These are phyloP conservation scores for Clathrospora elynae DNA, from an alignment of 2,329 filamentous ascomycete species.

Conservation along the genomic window DNA sequence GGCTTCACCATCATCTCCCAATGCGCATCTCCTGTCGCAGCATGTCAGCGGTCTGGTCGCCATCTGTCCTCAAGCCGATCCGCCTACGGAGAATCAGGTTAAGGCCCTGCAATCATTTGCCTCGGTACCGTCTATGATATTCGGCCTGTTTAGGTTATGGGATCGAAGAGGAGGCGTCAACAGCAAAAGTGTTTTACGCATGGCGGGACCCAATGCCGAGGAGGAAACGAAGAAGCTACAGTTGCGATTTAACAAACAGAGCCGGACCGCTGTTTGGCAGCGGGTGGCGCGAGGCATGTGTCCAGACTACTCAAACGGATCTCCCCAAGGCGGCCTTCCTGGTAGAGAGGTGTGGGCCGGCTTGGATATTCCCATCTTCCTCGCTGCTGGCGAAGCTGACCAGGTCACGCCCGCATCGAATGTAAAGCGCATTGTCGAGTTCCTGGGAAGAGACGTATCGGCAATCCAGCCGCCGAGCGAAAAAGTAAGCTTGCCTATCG, in stretches of 20 bases:
- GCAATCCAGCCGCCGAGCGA: slow-evolving; percentile 38
- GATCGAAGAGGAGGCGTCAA: slow-evolving; percentile 78
- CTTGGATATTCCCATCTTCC: slow-evolving; percentile 73
- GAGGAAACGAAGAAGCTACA: slow-evolving; percentile 70
- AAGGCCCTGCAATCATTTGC: slow-evolving; percentile 63
- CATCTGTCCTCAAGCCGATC: slow-evolving; percentile 76
- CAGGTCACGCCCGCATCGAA: slow-evolving; percentile 74
- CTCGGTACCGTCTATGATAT: slow-evolving; percentile 71
- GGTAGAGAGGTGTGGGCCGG: slow-evolving; percentile 73
- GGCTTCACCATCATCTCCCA: slow-evolving; percentile 63
- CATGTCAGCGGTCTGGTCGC: slow-evolving; percentile 77
- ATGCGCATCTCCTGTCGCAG: slow-evolving; percentile 60
- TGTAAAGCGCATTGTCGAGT: slow-evolving; percentile 67
- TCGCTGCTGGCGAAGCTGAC: slow-evolving; percentile 80
- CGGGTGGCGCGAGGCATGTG: slow-evolving; percentile 77
- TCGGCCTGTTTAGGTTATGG: slow-evolving; percentile 76
- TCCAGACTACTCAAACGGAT: slow-evolving; percentile 62
- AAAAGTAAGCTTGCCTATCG: slow-evolving; percentile 53
- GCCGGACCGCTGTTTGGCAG: slow-evolving; percentile 78
- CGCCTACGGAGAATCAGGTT: slow-evolving; percentile 61
- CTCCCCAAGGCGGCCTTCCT: slow-evolving; percentile 67
- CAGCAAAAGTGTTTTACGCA: slow-evolving; percentile 78
- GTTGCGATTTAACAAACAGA: slow-evolving; percentile 79
- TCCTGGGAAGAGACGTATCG: slow-evolving; percentile 47
- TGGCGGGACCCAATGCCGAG: slow-evolving; percentile 72